Evolutionary conservation across 495 filamentous ascomycete genomes (phyloP).

Genomic region (Clavariopsis aquatica): DNA sequence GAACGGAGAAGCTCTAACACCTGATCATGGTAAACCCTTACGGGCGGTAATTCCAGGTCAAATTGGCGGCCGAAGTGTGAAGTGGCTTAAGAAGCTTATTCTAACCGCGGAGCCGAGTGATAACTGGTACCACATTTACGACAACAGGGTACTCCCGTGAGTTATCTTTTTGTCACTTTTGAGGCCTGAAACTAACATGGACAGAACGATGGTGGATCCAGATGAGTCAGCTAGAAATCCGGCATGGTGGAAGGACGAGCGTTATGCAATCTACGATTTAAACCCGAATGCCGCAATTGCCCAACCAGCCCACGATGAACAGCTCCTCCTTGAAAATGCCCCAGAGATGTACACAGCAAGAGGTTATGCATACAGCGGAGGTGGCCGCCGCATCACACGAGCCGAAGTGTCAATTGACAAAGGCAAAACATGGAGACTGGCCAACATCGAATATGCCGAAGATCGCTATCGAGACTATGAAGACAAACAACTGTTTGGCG

Average conservation of each 20-base stretch:
- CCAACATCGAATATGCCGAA: conserved; percentile 80
- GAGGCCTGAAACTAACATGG: conserved; percentile 8
- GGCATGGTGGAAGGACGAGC: conserved; percentile 84
- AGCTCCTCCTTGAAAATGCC: conserved; percentile 54
- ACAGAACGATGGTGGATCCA: conserved; percentile 74
- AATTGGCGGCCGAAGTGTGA: conserved; percentile 92
- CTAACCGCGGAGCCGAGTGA: conserved; percentile 78
- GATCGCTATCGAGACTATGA: conserved; percentile 76
- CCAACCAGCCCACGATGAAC: conserved; percentile 81
- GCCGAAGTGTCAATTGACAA: conserved; percentile 86
- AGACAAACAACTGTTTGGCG: conserved; percentile 70
- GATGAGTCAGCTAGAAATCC: conserved; percentile 75
- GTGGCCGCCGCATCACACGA: conserved; percentile 79
- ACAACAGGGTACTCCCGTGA: conserved; percentile 82
- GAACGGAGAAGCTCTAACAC: conserved; percentile 83
- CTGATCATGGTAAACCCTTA: conserved; percentile 87
- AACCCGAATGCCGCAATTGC: conserved; percentile 84
- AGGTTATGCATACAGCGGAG: conserved; percentile 90
- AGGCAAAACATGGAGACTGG: conserved; percentile 79
- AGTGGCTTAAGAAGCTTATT: conserved; percentile 87
- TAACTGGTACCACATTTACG: conserved; percentile 97
- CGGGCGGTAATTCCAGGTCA: conserved; percentile 87
- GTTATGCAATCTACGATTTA: conserved; percentile 93
- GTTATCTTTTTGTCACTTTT: conserved; percentile 4
- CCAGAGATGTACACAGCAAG: conserved; percentile 62